Percentiles rank a stretch among this genome's conserved stretches.
Evolutionary conservation across 768 basidiomycete genomes (phyloP).

Genomic region (Gelatoporia subvermispora): DNA sequence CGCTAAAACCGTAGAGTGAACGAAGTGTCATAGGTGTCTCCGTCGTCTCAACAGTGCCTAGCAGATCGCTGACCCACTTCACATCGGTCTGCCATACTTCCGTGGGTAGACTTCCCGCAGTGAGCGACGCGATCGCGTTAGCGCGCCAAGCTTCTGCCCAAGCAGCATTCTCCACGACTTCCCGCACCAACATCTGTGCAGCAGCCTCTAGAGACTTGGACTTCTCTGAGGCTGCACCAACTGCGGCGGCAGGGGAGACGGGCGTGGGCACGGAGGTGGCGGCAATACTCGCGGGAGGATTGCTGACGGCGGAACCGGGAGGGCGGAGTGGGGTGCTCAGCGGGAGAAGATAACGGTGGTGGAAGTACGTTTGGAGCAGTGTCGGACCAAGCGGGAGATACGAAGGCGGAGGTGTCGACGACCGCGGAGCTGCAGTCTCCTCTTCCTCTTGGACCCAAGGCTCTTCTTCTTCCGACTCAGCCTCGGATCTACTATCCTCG

Average conservation of each 20-base stretch:
- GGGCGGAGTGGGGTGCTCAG: constrained; percentile 56
- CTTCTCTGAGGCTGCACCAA: constrained; percentile 61
- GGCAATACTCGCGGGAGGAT: constrained; percentile 26
- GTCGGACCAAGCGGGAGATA: constrained; percentile 70
- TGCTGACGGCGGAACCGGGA: constrained; percentile 39
- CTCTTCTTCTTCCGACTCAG: constrained; percentile 36
- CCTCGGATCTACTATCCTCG: constrained; percentile 33
- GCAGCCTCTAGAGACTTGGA: constrained; percentile 64
- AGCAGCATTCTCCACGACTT: constrained; percentile 67
- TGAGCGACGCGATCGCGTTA: constrained; percentile 17
- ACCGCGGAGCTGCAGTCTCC: constrained; percentile 38
- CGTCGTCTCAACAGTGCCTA: constrained; percentile 34
- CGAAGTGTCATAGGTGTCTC: constrained; percentile 39
- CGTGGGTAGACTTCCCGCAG: constrained; percentile 17
- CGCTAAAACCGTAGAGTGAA: constrained; percentile 34
- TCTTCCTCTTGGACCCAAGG: constrained; percentile 26
- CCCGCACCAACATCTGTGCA: constrained; percentile 56
- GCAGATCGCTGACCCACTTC: constrained; percentile 35
- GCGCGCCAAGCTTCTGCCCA: constrained; percentile 68
- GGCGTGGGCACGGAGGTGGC: constrained; percentile 72
- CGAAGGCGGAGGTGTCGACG: constrained; percentile 64
- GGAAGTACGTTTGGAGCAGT: constrained; percentile 64
- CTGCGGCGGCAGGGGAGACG: constrained; percentile 71
- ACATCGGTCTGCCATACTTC: constrained; percentile 62
- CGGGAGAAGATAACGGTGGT: constrained; percentile 58